Conservation (phyloP, 2,329 filamentous ascomycete genomes). For the Byssoonygena ceratinophila region DNA sequence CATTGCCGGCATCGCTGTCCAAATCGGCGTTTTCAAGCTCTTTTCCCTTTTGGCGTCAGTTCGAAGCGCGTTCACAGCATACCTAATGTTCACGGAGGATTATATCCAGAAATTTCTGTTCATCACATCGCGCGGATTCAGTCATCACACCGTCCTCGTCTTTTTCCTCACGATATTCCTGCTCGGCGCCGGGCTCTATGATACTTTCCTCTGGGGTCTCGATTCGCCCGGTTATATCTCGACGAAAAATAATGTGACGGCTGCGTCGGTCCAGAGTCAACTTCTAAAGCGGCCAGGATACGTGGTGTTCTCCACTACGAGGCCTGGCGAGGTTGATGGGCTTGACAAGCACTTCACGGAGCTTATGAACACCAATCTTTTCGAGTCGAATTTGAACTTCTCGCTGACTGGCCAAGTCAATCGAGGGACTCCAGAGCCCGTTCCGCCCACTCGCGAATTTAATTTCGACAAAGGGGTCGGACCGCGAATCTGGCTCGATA, state of each 20-base stretch:
- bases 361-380: constrained; percentile 13
- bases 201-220: constrained; percentile 16
- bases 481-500: constrained; percentile 15
- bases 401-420: constrained; percentile 11
- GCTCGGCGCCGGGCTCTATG: constrained; percentile 11
- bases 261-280: constrained; percentile 5
- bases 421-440: constrained; percentile 8
- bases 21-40: constrained; percentile 13
- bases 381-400: constrained; percentile 11
- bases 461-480: background rate
- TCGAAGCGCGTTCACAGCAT: constrained; percentile 14
- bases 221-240: constrained; percentile 13
- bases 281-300: constrained; percentile 11
- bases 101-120: constrained; percentile 14
- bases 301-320: constrained; percentile 12
- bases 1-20: constrained; percentile 12
- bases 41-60: constrained; percentile 12
- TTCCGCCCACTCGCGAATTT: constrained; percentile 11
- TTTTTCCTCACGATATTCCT: constrained; percentile 12
- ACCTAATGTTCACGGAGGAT: constrained; percentile 16
- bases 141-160: constrained; percentile 11
- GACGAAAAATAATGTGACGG: constrained; percentile 9
- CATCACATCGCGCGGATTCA: constrained; percentile 13
- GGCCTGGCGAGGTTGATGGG: constrained; percentile 7
- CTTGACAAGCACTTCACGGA: constrained; percentile 10